These are phyloP conservation scores for Termitomyces sp. DNA, from an alignment of 768 basidiomycete species.

Conservation along the genomic window DNA sequence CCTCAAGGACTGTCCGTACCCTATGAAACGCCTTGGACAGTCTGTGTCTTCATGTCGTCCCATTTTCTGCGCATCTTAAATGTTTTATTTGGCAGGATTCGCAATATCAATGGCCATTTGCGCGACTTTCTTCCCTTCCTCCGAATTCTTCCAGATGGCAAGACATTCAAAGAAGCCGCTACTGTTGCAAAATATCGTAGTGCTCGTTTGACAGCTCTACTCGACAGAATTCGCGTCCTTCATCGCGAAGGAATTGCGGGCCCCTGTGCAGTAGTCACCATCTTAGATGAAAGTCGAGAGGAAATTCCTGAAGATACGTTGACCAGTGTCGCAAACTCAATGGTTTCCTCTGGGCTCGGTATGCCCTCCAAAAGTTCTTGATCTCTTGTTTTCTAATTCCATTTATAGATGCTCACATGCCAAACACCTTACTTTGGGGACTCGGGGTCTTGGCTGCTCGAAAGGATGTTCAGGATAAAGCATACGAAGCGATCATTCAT, in stretches of 20 bases:
- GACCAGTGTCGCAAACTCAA: conserved; percentile 13
- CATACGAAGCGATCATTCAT: conserved; percentile 8
- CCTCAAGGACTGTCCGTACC: conserved; percentile 10
- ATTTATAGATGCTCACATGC: conserved; percentile 11
- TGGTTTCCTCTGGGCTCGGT: conserved; percentile 16
- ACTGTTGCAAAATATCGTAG: conserved; percentile 12
- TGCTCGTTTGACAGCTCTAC: conserved; percentile 2
- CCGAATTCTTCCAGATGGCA: conserved; percentile 6
- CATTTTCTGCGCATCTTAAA: background rate
- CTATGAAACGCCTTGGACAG: conserved; percentile 16
- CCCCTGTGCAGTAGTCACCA: conserved; percentile 10
- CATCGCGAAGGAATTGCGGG: conserved; percentile 4
- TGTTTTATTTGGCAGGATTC: conserved; percentile 1
- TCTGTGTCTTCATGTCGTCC: background rate
- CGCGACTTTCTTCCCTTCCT: conserved; percentile 14
- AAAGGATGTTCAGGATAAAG: conserved; percentile 9
- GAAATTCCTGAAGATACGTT: conserved; percentile 12
- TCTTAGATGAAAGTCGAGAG: conserved; percentile 6
- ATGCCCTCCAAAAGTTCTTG: background rate
- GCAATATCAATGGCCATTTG: conserved; percentile 11
- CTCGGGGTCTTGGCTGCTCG: conserved; percentile 10
- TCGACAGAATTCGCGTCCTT: conserved; percentile 4
- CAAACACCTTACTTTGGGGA: conserved; percentile 13
- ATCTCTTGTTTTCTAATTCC: background rate
- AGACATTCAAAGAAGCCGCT: conserved; percentile 8